phyloP scores from a whole-genome alignment of 225 moss, liverwort and hornwort species.

The Sphagnum contortum region DNA sequence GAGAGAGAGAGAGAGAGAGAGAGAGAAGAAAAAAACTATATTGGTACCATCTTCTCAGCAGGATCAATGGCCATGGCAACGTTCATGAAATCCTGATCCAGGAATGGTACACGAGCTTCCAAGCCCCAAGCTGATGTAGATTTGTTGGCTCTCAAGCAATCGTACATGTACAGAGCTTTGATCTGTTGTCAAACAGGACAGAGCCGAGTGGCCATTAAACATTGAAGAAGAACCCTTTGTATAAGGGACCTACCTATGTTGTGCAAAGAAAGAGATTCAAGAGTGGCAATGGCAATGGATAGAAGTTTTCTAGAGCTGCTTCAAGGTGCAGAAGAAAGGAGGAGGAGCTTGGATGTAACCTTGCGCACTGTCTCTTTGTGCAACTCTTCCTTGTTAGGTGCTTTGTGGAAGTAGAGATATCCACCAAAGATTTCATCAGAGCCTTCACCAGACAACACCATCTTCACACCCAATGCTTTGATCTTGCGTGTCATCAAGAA shows the following conservation, averaged over 20 bases:
- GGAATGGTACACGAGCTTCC: slow-evolving; percentile 80
- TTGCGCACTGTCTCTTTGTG: slow-evolving; percentile 70
- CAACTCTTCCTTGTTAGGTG: slow-evolving; percentile 80
- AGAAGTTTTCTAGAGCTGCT: not conserved
- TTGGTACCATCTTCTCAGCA: slow-evolving; percentile 62
- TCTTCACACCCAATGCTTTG: slow-evolving; percentile 85
- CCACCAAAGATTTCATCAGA: slow-evolving; percentile 87
- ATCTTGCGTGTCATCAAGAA: slow-evolving; percentile 87
- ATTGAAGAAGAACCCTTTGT: not conserved
- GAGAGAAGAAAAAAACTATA: not conserved
- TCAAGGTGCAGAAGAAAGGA: too few relatives aligned
- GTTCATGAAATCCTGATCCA: slow-evolving; percentile 70
- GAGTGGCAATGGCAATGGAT: too few relatives aligned
- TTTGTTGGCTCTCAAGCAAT: slow-evolving; percentile 86
- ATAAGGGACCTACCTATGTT: not conserved
- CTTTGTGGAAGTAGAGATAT: slow-evolving; percentile 91
- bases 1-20: too few relatives aligned
- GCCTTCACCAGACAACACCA: slow-evolving; percentile 84
- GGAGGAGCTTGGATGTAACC: slow-evolving; percentile 7
- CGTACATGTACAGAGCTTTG: slow-evolving; percentile 73
- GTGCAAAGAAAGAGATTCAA: not conserved
- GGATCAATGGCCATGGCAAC: slow-evolving; percentile 80
- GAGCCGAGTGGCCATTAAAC: not conserved
- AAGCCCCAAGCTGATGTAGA: slow-evolving; percentile 87
- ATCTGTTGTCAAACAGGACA: slow-evolving; percentile 21